These are phyloP conservation scores for Suhomyces pyralidae DNA, from an alignment of 805 yeast species.

Conservation along the genomic window DNA sequence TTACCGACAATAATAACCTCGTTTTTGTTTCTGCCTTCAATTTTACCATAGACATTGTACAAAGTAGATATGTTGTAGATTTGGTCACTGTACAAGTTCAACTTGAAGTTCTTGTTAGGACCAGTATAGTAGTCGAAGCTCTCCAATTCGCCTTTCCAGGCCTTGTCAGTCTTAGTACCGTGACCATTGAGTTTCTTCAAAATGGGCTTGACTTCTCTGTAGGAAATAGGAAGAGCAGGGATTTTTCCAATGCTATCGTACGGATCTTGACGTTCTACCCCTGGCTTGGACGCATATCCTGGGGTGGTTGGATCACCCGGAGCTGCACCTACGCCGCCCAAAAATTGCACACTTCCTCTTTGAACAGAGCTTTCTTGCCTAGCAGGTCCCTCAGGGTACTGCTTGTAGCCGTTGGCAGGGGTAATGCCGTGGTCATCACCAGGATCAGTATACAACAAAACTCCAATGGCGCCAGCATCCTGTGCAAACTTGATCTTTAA, in stretches of 20 bases:
- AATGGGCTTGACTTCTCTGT: constrained; percentile 44
- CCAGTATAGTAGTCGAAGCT: constrained; percentile 41
- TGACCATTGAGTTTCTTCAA: constrained; percentile 39
- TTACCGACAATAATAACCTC: constrained; percentile 44
- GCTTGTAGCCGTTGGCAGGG: constrained; percentile 49
- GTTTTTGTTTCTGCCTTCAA: constrained; percentile 36
- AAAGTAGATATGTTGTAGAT: constrained; percentile 38
- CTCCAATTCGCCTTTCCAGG: constrained; percentile 40
- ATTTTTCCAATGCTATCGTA: constrained; percentile 33
- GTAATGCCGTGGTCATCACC: constrained; percentile 59
- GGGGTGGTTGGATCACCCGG: constrained; percentile 84
- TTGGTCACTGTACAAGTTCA: constrained; percentile 42
- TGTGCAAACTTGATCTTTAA: constrained; percentile 62
- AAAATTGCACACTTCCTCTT: constrained; percentile 57
- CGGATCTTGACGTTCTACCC: constrained; percentile 34
- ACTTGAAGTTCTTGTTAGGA: constrained; percentile 32
- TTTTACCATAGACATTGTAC: constrained; percentile 44
- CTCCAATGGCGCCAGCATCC: constrained; percentile 59
- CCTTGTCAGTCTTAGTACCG: constrained; percentile 23
- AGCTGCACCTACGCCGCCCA: constrained; percentile 46
- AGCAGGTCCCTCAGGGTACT: constrained; percentile 66
- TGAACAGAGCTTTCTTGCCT: constrained; percentile 60
- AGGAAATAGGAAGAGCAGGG: constrained; percentile 43
- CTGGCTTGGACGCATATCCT: constrained; percentile 58
- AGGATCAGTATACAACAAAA: constrained; percentile 55